Base-by-base conservation (phyloP, 2,329 filamentous ascomycete species). In the Colletotrichum sp. region DNA sequence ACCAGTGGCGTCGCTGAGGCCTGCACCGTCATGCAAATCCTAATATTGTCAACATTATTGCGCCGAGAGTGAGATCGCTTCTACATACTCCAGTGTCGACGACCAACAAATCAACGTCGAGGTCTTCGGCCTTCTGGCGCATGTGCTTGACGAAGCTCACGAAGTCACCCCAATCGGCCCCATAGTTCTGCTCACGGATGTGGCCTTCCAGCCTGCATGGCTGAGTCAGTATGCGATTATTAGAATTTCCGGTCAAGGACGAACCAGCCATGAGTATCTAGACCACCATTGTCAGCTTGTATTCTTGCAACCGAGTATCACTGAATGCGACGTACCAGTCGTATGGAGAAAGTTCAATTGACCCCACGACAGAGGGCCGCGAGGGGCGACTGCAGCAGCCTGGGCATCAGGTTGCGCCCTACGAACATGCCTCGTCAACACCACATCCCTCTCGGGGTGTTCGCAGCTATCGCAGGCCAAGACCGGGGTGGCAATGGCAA, bases 111-210 rank as follows among this genome's bases (percentile, higher is more conserved):
- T 93, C 92, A 8, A 93, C 91, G 12, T 89, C 88, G 78, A 92
- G 85, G 15, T 88, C 85, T 24, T 85, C 84, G 6, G 92, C 92
- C 79, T 89, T 91, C 71, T 89, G 83, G 82, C 90, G 91, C 90
- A 93, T 92, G 77, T 88, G 88, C 66, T 87, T 88, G 15, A 89
- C 87, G 80, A 93, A 93, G 71, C 89, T 89, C 57, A 91, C 90
- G 81, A 90, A 93, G 81, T 93, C 92, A 28, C 92, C 92, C 90
- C 91, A 93, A 80, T 93, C 92, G 3, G 91, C 92, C 55, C 91
- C 91, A 76, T 92, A 93, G 79, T 92, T 92, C 79, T 87, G 85
- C 82, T 93, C 90, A 78, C 92, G 92, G 77, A 93, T 81, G 80
- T 92, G 90, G 5, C 90, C 90, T 79, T 90, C 89, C 21, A 92